Evolutionary conservation across 2,329 filamentous ascomycete species (phyloP), one percentile per base, ranked within the genome.

Genomic region (Paecilomyces sp.): DNA sequence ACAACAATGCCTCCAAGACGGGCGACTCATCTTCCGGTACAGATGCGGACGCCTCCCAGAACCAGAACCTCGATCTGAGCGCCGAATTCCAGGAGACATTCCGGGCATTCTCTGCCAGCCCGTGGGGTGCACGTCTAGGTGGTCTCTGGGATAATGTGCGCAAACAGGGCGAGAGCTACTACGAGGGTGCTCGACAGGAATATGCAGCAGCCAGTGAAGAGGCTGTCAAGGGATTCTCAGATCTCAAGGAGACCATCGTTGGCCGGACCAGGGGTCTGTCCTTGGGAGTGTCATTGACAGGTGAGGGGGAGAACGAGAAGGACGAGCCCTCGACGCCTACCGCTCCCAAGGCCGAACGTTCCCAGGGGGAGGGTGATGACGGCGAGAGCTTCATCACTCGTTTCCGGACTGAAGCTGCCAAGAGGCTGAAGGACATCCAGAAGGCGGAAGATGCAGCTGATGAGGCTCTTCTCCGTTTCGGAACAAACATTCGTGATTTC

Each of bases 401-500:
- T 53, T 85, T 97, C 72, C 85, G 87, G 60, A 77, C 81, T 22
- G 90, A 95, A 76, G 92, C 92, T 3, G 82, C 90, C 28, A 92
- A 91, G 76, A 85, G 91, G 55, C 79, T 97, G 61, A 94, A 91
- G 70, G 91, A 97, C 61, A 87, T 97, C 22, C 90, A 97, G 71
- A 86, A 86, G 67, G 94, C 93, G 12, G 94, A 99, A 76, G 93
- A 97, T 71, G 93, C 93, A 3, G 94, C 94, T 7, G 94, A 99
- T 73, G 94, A 97, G 74, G 94, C 94, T 0, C 84, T 99, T 9
- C 79, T 97, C 66, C 90, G 91, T 65, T 97, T 97, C 69, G 94
- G 94, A 24, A 86, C 87, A 60, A 97, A 94, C 68, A 86, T 99
- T 55, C 85, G 91, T 41, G 89, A 93, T 75, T 97, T 96, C 77